Conservation (phyloP, 768 basidiomycete genomes). For the Lactifluus volemus region DNA sequence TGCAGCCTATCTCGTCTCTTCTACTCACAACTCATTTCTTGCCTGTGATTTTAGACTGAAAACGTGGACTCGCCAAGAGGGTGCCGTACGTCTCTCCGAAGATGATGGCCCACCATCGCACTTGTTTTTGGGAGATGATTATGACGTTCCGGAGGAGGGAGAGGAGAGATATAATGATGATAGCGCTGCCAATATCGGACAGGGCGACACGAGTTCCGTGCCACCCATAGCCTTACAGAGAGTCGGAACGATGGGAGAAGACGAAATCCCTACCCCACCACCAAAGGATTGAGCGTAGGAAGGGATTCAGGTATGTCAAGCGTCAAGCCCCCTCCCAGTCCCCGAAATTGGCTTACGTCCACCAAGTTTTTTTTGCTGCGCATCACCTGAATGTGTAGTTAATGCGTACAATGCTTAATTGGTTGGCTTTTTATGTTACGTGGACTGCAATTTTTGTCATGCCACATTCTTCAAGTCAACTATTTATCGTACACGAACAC, state of each 20-base stretch:
- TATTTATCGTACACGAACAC: neutral
- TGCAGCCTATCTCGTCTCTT: slow-evolving; percentile 14
- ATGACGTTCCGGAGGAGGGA: slow-evolving; percentile 35
- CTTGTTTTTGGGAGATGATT: slow-evolving; percentile 49
- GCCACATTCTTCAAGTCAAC: neutral
- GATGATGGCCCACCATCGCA: slow-evolving; percentile 60
- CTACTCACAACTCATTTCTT: neutral
- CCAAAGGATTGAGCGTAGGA: neutral
- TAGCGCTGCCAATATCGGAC: slow-evolving; percentile 27
- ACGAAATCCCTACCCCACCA: neutral
- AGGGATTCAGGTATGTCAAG: neutral
- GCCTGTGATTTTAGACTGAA: slow-evolving; percentile 37
- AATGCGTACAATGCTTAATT: neutral
- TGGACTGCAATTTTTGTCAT: neutral
- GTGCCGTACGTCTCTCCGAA: slow-evolving; percentile 53
- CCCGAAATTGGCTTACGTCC: too few relatives aligned
- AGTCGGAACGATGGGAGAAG: neutral
- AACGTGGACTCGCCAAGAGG: slow-evolving; percentile 42
- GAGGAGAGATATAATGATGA: slow-evolving; percentile 32
- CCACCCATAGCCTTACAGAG: neutral
- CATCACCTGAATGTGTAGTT: neutral
- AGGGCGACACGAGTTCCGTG: neutral
- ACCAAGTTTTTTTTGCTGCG: neutral
- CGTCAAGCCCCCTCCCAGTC: too few relatives aligned
- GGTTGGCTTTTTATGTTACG: neutral